These are phyloP conservation scores for Rutidosis leptorrhynchoides DNA, from an alignment of 129 eudicot species.

Conservation along the genomic window DNA sequence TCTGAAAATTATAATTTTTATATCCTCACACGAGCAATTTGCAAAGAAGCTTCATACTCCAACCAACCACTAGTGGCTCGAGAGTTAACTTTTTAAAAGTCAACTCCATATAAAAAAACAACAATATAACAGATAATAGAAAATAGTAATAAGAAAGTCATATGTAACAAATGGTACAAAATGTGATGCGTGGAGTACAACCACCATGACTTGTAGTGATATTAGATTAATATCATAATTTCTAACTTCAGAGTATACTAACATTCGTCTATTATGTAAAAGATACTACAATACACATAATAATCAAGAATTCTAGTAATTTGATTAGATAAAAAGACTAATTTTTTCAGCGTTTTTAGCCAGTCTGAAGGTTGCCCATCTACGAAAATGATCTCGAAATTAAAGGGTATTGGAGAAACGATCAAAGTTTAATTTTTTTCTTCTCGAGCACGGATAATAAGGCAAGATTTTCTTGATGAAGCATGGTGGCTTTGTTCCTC, in stretches of 20 bases:
- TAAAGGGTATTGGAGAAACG: slow-evolving; percentile 30
- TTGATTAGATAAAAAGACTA: slow-evolving; percentile 23
- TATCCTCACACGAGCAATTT: slow-evolving; percentile 32
- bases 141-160: slow-evolving; percentile 11
- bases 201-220: slow-evolving; percentile 12
- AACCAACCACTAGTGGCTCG: slow-evolving; percentile 49
- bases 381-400: slow-evolving; percentile 18
- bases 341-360: background rate
- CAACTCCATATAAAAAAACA: slow-evolving; percentile 18
- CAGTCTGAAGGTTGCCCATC: slow-evolving; percentile 16
- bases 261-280: slow-evolving; percentile 6
- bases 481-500: slow-evolving; percentile 45
- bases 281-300: slow-evolving; percentile 3
- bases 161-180: slow-evolving; percentile 11
- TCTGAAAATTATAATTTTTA: slow-evolving; percentile 14
- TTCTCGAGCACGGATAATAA: slow-evolving; percentile 46
- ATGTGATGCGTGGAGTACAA: slow-evolving; percentile 9
- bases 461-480: slow-evolving; percentile 56
- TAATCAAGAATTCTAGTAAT: slow-evolving; percentile 18
- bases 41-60: slow-evolving; percentile 32
- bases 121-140: background rate
- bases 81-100: slow-evolving; percentile 31
- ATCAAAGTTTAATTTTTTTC: slow-evolving; percentile 35
- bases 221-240: slow-evolving; percentile 8
- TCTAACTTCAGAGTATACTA: slow-evolving; percentile 14